These are phyloP conservation scores for Xylariales sp. DNA, from an alignment of 2,329 filamentous ascomycete genomes.

Conservation along the genomic window DNA sequence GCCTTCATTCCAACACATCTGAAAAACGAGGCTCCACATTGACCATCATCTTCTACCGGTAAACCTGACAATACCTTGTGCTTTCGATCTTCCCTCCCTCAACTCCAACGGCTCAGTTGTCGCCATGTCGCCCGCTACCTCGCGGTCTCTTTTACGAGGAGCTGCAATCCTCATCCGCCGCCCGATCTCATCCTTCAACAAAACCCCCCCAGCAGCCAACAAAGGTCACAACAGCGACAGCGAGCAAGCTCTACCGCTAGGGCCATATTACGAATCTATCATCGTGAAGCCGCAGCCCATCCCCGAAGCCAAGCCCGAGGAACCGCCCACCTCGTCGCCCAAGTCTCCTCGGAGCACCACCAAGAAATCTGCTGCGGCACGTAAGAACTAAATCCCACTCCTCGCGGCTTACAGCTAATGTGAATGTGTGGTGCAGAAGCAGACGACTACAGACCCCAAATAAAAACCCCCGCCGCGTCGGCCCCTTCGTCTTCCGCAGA, in stretches of 20 bases:
- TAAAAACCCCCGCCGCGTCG: constrained; percentile 9
- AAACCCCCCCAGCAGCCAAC: constrained; percentile 18
- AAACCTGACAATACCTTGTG: too few species aligned
- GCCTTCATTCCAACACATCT: too few species aligned
- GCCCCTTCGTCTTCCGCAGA: constrained; percentile 25
- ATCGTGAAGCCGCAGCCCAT: constrained; percentile 41
- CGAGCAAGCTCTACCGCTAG: constrained; percentile 46
- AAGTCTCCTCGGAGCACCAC: constrained; percentile 22
- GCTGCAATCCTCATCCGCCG: constrained; percentile 14
- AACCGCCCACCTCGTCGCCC: constrained; percentile 36
- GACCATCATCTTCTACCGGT: too few species aligned
- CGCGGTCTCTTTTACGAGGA: constrained; percentile 4
- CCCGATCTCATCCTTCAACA: constrained; percentile 18
- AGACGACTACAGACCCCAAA: constrained; percentile 6
- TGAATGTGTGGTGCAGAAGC: background rate
- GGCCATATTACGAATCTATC: constrained; percentile 56
- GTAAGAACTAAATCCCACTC: constrained; percentile 14
- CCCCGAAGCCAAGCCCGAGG: constrained; percentile 37
- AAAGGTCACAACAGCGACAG: constrained; percentile 17
- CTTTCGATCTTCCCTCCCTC: background rate
- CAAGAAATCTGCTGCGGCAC: constrained; percentile 19
- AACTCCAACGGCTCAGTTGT: too few species aligned
- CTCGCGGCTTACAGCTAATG: constrained; percentile 6
- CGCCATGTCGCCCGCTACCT: constrained; percentile 6
- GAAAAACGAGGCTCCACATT: too few species aligned